Evolutionary conservation across 129 eudicot genomes (phyloP).

Genomic region (Flaveria linearis): DNA sequence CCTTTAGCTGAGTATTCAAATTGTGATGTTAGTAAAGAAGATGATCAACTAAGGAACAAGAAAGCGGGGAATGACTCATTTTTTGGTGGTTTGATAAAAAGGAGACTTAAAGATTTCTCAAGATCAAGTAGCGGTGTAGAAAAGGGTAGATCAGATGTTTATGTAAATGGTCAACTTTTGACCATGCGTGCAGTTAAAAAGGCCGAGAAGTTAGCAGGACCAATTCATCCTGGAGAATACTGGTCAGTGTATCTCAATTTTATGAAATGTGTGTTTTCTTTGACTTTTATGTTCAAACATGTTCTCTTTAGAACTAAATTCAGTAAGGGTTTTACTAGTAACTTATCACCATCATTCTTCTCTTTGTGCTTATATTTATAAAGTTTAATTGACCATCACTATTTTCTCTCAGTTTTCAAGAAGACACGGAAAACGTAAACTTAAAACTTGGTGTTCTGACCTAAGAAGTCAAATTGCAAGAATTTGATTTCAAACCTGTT

Average conservation of each 20-base stretch:
- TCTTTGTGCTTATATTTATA: not conserved
- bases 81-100: slow-evolving; percentile 59
- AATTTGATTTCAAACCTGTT: not conserved
- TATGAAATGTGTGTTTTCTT: not conserved
- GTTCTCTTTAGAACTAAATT: slow-evolving; percentile 3
- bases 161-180: slow-evolving; percentile 66
- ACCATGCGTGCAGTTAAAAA: slow-evolving; percentile 56
- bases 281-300: slow-evolving; percentile 19
- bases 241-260: slow-evolving; percentile 52
- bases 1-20: slow-evolving; percentile 46
- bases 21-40: slow-evolving; percentile 41
- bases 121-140: slow-evolving; percentile 48
- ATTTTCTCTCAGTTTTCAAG: not conserved
- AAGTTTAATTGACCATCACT: not conserved
- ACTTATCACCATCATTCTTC: not conserved
- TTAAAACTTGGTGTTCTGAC: not conserved
- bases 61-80: slow-evolving; percentile 49
- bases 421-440: not conserved
- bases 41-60: slow-evolving; percentile 47
- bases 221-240: slow-evolving; percentile 88
- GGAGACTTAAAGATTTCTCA: slow-evolving; percentile 59
- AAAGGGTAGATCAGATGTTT: slow-evolving; percentile 46
- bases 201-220: slow-evolving; percentile 89
- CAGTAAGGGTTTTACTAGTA: not conserved
- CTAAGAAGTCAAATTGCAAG: slow-evolving; percentile 1